phyloP scores from a whole-genome alignment of 495 filamentous ascomycete species.

The Lindgomyces ingoldianus region DNA sequence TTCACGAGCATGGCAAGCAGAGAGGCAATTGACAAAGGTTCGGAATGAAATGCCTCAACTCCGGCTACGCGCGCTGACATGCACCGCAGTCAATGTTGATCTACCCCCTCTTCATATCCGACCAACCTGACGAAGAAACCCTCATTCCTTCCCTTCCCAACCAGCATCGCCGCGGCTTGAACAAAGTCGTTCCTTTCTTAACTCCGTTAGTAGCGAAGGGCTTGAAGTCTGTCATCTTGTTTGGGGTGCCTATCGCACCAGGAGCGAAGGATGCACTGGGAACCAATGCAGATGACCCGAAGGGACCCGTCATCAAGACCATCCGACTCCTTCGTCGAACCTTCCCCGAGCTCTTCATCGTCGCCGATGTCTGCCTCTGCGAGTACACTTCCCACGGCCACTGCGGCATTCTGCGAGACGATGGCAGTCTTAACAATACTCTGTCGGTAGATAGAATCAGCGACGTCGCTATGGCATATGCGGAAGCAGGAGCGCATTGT shows the following conservation, averaged over 20 bases:
- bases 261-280: slow-evolving; percentile 86
- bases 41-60: neutral
- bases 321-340: slow-evolving; percentile 78
- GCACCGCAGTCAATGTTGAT: slow-evolving; percentile 85
- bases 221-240: slow-evolving; percentile 87
- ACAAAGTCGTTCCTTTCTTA: slow-evolving; percentile 81
- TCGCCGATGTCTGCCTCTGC: slow-evolving; percentile 92
- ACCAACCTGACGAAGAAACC: slow-evolving; percentile 87
- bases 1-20: slow-evolving; percentile 89
- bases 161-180: slow-evolving; percentile 83
- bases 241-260: slow-evolving; percentile 82
- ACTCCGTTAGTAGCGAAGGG: slow-evolving; percentile 84
- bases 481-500: slow-evolving; percentile 89
- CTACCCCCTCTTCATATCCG: slow-evolving; percentile 94
- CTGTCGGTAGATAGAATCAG: slow-evolving; percentile 90
- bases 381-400: slow-evolving; percentile 99
- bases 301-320: slow-evolving; percentile 83
- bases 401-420: slow-evolving; percentile 90
- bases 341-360: slow-evolving; percentile 88
- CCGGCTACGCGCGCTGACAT: neutral
- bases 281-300: slow-evolving; percentile 89
- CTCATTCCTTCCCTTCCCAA: slow-evolving; percentile 86
- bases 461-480: slow-evolving; percentile 90
- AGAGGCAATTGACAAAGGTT: slow-evolving; percentile 95
- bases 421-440: slow-evolving; percentile 87